These are phyloP conservation scores for Umbelopsis sp. DNA, from an alignment of 192 early-diverging fungal species.

Conservation along the genomic window DNA sequence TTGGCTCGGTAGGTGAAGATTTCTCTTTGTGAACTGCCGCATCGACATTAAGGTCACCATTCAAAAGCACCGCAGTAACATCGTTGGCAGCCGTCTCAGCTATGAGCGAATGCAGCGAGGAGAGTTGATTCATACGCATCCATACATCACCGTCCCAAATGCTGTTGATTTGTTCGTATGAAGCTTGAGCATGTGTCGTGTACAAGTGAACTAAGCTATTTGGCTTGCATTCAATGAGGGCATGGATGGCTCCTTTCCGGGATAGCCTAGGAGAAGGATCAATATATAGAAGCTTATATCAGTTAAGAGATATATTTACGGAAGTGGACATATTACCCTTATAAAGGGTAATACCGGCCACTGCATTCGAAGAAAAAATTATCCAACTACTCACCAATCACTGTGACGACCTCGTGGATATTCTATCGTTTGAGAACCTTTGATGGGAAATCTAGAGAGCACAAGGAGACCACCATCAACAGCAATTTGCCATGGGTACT, in stretches of 20 bases:
- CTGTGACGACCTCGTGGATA: conserved; percentile 68
- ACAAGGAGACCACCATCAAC: conserved; percentile 82
- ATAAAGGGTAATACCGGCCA: neutral
- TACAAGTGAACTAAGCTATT: conserved; percentile 64
- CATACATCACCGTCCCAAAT: conserved; percentile 58
- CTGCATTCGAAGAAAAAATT: neutral
- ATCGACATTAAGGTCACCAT: conserved; percentile 71
- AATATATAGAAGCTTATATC: too few species aligned
- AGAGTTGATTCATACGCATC: conserved; percentile 65
- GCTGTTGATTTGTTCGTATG: conserved; percentile 56
- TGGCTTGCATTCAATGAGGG: conserved; percentile 61
- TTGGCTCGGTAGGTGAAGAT: conserved; percentile 25
- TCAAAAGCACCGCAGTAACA: conserved; percentile 23
- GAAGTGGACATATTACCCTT: too few species aligned
- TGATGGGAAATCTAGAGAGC: conserved; percentile 73
- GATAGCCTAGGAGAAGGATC: too few species aligned
- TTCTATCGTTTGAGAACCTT: conserved; percentile 53
- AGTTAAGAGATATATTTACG: too few species aligned
- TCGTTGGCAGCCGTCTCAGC: conserved; percentile 48
- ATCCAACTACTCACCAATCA: conserved; percentile 60
- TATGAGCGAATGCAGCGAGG: conserved; percentile 66
- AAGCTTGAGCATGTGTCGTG: conserved; percentile 86
- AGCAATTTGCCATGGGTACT: conserved; percentile 58
- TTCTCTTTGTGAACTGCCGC: conserved; percentile 36
- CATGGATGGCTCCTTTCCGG: conserved; percentile 79